Evolutionary conservation across 1,284 basidiomycete species (phyloP).

Genomic region (Moesziomyces parantarcticus): DNA sequence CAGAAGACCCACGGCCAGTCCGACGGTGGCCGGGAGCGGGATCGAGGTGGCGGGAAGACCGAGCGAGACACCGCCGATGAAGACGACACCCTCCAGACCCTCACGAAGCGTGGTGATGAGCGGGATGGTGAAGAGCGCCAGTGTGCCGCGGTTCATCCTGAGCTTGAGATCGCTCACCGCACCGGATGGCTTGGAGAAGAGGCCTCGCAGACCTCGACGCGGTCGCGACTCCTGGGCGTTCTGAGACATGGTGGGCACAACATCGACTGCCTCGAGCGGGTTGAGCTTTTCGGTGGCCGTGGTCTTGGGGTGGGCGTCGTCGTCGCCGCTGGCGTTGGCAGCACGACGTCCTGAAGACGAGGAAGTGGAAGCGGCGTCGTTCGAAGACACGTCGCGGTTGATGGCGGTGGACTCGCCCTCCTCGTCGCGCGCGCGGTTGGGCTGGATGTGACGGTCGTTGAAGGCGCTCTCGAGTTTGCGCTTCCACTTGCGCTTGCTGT

Average conservation of each 20-base stretch:
- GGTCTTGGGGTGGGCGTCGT: conserved; percentile 20
- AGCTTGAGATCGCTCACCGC: conserved; percentile 36
- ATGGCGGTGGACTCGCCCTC: conserved; percentile 28
- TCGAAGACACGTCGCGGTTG: background rate
- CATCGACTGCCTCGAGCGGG: conserved; percentile 37
- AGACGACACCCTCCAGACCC: conserved; percentile 65
- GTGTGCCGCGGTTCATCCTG: conserved; percentile 41
- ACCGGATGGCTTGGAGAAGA: conserved; percentile 23
- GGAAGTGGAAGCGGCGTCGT: conserved; percentile 14
- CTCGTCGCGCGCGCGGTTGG: conserved; percentile 10
- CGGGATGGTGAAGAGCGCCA: conserved; percentile 63
- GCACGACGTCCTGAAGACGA: conserved; percentile 7
- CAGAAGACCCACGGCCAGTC: conserved; percentile 48
- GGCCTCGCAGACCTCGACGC: conserved; percentile 12
- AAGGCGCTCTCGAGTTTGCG: conserved; percentile 60
- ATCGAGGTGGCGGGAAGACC: conserved; percentile 62
- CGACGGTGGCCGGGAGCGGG: conserved; percentile 64
- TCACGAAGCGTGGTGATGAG: conserved; percentile 65
- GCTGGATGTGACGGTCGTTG: conserved; percentile 21
- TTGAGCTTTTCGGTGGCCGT: conserved; percentile 40
- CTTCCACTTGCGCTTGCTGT: conserved; percentile 60
- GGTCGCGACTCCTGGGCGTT: background rate
- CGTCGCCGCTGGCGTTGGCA: background rate
- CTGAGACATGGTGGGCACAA: conserved; percentile 21
- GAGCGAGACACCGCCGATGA: conserved; percentile 65